Percentiles rank a stretch among this genome's conserved stretches.
These are phyloP conservation scores for Tricholomella constricta DNA, from an alignment of 768 basidiomycete species.

Conservation along the genomic window DNA sequence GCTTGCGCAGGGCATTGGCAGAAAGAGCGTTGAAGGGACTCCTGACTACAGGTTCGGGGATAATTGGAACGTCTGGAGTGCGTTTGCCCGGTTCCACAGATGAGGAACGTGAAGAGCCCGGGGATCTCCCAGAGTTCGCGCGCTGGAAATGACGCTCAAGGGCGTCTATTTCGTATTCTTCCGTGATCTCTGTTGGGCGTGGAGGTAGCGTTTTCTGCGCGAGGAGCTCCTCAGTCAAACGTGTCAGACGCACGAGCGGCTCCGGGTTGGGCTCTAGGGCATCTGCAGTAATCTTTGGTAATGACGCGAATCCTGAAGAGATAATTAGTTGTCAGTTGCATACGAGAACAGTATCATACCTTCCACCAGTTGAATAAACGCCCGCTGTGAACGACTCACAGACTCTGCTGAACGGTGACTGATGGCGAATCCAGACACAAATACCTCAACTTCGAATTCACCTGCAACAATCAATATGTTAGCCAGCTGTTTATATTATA, in stretches of 20 bases:
- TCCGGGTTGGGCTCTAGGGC: conserved; percentile 30
- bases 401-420: conserved; percentile 58
- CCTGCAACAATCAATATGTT: conserved; percentile 29
- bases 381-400: conserved; percentile 71
- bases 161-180: conserved; percentile 56
- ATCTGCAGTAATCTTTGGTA: conserved; percentile 58
- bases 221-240: conserved; percentile 53
- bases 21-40: conserved; percentile 19
- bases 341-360: conserved; percentile 39
- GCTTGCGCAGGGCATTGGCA: conserved; percentile 43
- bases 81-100: conserved; percentile 5
- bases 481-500: not conserved
- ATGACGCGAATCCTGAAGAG: conserved; percentile 65
- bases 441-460: conserved; percentile 71
- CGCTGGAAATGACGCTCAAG: conserved; percentile 55
- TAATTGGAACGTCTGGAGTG: not conserved
- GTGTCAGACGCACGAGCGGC: conserved; percentile 24
- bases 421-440: conserved; percentile 77
- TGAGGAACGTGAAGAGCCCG: conserved; percentile 23
- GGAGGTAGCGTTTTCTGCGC: conserved; percentile 52
- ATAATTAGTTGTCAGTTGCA: not conserved
- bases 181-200: conserved; percentile 58
- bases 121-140: conserved; percentile 23
- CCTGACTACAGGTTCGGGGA: not conserved
- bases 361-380: conserved; percentile 78